Conservation (phyloP, 2,329 filamentous ascomycete species). For the Fusarium sp. region DNA sequence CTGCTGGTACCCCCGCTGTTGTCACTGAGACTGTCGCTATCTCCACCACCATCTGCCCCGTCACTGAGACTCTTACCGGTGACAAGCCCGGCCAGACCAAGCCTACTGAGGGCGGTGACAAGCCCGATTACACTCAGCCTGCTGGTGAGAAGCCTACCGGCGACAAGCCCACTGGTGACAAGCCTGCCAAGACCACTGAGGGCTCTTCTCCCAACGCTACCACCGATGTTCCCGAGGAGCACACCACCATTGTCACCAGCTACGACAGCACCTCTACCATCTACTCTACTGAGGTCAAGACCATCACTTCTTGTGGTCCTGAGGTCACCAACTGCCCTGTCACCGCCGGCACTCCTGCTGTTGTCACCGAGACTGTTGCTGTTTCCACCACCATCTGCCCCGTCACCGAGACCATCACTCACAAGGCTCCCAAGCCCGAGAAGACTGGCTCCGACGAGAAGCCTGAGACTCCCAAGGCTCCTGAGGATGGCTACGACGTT, state of each 20-base stretch:
- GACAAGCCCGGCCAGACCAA: slow-evolving; percentile 26
- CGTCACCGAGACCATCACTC: slow-evolving; percentile 41
- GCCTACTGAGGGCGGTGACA: slow-evolving; percentile 18
- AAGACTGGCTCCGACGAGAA: slow-evolving; percentile 40
- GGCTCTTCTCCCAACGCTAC: slow-evolving; percentile 39
- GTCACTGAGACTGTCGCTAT: slow-evolving; percentile 66
- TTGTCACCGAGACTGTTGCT: slow-evolving; percentile 44
- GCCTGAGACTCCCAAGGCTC: slow-evolving; percentile 49
- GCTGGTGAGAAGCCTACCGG: slow-evolving; percentile 27
- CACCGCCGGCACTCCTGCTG: slow-evolving; percentile 39
- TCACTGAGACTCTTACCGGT: slow-evolving; percentile 61
- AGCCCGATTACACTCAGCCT: slow-evolving; percentile 3
- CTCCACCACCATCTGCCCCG: slow-evolving; percentile 71
- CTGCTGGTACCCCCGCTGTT: slow-evolving; percentile 57
- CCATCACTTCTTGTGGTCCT: slow-evolving; percentile 43
- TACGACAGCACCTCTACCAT: slow-evolving; percentile 27
- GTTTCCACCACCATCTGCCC: slow-evolving; percentile 43
- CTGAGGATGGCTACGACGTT: slow-evolving; percentile 44
- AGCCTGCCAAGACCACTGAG: slow-evolving; percentile 31
- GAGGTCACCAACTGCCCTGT: slow-evolving; percentile 62
- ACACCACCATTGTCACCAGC: slow-evolving; percentile 34
- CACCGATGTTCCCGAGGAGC: slow-evolving; percentile 40
- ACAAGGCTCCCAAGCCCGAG: slow-evolving; percentile 29
- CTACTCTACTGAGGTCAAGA: slow-evolving; percentile 35
- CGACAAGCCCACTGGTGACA: slow-evolving; percentile 29